Percentiles rank a stretch among this genome's conserved stretches.
These are phyloP conservation scores for Penicillium antarcticum DNA, from an alignment of 495 filamentous ascomycete genomes.

Conservation along the genomic window DNA sequence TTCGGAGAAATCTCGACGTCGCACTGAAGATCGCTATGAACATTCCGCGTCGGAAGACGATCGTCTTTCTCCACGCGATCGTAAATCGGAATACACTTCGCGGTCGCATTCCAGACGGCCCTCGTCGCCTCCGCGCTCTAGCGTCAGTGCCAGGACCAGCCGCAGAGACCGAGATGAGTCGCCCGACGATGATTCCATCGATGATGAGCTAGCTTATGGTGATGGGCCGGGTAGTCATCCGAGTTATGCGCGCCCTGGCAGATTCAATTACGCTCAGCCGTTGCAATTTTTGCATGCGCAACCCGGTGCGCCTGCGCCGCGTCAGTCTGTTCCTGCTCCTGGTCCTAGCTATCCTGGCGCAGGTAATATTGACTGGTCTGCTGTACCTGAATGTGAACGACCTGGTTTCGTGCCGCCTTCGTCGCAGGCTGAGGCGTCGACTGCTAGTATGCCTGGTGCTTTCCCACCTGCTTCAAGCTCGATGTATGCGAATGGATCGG, in stretches of 20 bases:
- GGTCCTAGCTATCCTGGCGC: neutral
- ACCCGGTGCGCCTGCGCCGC: slow-evolving; percentile 11
- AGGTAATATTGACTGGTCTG: slow-evolving; percentile 26
- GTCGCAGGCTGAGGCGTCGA: slow-evolving; percentile 21
- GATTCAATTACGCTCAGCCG: slow-evolving; percentile 49
- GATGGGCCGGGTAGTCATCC: slow-evolving; percentile 33
- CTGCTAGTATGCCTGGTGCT: slow-evolving; percentile 35
- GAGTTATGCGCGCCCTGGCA: slow-evolving; percentile 48
- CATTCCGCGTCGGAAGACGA: slow-evolving; percentile 29
- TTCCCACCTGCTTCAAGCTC: slow-evolving; percentile 30
- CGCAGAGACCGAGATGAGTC: slow-evolving; percentile 29
- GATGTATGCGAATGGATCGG: slow-evolving; percentile 18
- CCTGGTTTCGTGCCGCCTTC: slow-evolving; percentile 40
- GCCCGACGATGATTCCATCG: slow-evolving; percentile 37
- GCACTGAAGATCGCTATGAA: slow-evolving; percentile 34
- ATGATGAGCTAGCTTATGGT: slow-evolving; percentile 40
- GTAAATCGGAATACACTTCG: slow-evolving; percentile 7
- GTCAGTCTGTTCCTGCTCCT: slow-evolving; percentile 12
- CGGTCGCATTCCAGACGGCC: slow-evolving; percentile 23
- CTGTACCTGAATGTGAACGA: slow-evolving; percentile 39
- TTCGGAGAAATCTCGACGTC: slow-evolving; percentile 21
- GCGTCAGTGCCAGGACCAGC: slow-evolving; percentile 9
- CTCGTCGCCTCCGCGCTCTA: slow-evolving; percentile 18
- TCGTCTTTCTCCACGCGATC: slow-evolving; percentile 12
- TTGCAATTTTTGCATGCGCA: slow-evolving; percentile 26